Evolutionary conservation across 352 stramenopile genomes (phyloP).

Genomic region (Peronospora tabacina): DNA sequence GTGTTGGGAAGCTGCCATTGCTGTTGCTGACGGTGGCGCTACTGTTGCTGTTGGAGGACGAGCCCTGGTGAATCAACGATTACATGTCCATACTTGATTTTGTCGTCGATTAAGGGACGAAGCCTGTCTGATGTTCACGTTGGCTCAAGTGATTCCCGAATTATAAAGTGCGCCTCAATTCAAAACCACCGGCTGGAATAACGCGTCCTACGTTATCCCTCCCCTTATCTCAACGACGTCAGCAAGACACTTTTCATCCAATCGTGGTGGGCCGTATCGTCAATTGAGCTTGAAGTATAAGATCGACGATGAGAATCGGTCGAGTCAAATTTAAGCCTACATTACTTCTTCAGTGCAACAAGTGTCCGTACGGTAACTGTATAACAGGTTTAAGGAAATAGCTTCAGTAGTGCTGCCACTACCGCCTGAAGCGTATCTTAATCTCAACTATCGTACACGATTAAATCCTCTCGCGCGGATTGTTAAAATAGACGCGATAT

Average conservation of each 20-base stretch:
- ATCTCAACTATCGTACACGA: conserved; percentile 1
- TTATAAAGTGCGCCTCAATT: conserved; percentile 18
- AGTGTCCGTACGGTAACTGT: not conserved
- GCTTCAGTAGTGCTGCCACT: conserved; percentile 16
- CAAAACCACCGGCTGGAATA: conserved; percentile 11
- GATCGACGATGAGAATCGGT: conserved; percentile 24
- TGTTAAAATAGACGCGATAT: conserved; percentile 21
- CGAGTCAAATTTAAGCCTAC: conserved; percentile 11
- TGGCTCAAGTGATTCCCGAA: conserved; percentile 19
- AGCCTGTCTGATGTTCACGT: conserved; percentile 8
- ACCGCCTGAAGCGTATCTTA: not conserved
- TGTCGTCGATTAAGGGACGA: not conserved
- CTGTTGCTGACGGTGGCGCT: not conserved
- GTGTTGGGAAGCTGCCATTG: conserved; percentile 11
- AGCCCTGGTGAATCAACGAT: conserved; percentile 54
- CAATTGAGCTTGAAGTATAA: conserved; percentile 53
- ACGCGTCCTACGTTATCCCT: conserved; percentile 20
- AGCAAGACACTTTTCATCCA: conserved; percentile 32
- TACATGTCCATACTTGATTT: conserved; percentile 58
- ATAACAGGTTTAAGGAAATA: too few species aligned
- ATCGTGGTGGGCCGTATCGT: conserved; percentile 15
- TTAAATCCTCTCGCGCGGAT: conserved; percentile 8
- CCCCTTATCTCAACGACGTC: conserved; percentile 12
- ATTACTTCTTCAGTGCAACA: conserved; percentile 64
- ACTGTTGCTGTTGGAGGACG: conserved; percentile 12